Base-by-base conservation (phyloP, 257 asterid species). In the Thymus quinquecostatus region DNA sequence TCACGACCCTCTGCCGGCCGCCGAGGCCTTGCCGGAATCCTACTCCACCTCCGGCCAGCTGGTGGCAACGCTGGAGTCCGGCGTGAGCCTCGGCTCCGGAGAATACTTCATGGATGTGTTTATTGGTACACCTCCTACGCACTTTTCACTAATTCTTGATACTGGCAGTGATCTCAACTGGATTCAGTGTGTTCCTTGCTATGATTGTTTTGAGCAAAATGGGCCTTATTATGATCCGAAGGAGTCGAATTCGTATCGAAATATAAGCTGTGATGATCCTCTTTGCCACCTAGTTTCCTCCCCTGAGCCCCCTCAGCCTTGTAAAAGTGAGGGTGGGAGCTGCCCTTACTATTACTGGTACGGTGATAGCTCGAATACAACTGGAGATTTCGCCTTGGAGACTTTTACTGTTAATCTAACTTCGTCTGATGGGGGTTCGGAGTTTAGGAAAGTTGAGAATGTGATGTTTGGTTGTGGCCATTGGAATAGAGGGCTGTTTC, bases 401-500 rank as follows among this genome's bases (percentile, higher is more conserved):
- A 85, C 95, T 8, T 91, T 94, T 36, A 89, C 97, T 1, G 95
- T 94, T 10, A 94, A 94, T 66, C 87, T 91, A 11, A 91, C 98
- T 2, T 66, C 79, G 6, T 60, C 33, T 0, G 66, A 60, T 3
- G 96, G 95, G 71, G 69, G 72, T 60, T 64, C 89, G 0, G 88
- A 81, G 71, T 83, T 84, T 57, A 83, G 60, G 80, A 73, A 79
- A 8, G 96, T 89, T n/a, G 89, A 89, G 0, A 85, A 91, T 73
- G 95, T 94, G 51, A 89, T 89, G 96, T 91, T 94, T 75, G 98
- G 98, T 0, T 92, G 98, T 74, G 98, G 98, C 0, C 98, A 92
- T 80, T 92, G 98, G 97, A 92, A 92, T 68, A 79, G 98, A 69
- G 98, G 98, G 7, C 41, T 92, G 48, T 92, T 92, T 53, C 98